Percentiles rank a stretch among this genome's conserved stretches.
Conservation (phyloP, 352 stramenopile species). For the Phytophthora constricta region DNA sequence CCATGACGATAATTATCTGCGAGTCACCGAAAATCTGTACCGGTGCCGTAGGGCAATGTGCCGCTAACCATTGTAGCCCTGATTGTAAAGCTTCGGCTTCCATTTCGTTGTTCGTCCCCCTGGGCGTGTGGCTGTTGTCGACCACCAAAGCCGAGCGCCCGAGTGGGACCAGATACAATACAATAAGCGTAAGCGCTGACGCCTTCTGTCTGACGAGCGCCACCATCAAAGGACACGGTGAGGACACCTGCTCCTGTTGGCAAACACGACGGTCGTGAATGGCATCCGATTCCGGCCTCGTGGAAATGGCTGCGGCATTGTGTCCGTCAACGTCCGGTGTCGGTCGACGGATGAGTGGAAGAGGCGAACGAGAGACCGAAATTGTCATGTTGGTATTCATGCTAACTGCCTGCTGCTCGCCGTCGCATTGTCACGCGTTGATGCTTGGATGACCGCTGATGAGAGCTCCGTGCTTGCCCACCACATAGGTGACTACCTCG, state of each 20-base stretch:
- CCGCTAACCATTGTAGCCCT: constrained; percentile 16
- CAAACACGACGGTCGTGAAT: too few relatives aligned
- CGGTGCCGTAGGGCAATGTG: background rate
- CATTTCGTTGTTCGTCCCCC: constrained; percentile 34
- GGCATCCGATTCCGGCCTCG: too few relatives aligned
- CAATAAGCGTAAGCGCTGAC: constrained; percentile 1
- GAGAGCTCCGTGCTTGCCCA: constrained; percentile 3
- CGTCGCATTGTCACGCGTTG: background rate
- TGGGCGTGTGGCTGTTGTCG: background rate
- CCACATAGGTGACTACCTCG: background rate
- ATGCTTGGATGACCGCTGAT: background rate
- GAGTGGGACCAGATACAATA: constrained; percentile 28
- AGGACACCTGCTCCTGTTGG: too few relatives aligned
- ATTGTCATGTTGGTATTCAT: background rate
- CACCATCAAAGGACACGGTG: constrained; percentile 20
- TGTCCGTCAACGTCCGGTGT: background rate
- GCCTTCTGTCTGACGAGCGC: background rate
- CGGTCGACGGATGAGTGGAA: background rate
- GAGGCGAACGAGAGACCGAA: background rate
- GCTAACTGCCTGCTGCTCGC: background rate
- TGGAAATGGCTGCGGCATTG: background rate
- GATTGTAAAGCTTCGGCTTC: constrained; percentile 35
- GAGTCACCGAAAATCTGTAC: constrained; percentile 25
- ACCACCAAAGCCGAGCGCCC: background rate
- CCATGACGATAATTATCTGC: constrained; percentile 7